A percentile compares a stretch with the other conserved stretches of the same genome.
Conservation (phyloP, 139 green algal genomes). For the Tetradesmus lagerheimii region DNA sequence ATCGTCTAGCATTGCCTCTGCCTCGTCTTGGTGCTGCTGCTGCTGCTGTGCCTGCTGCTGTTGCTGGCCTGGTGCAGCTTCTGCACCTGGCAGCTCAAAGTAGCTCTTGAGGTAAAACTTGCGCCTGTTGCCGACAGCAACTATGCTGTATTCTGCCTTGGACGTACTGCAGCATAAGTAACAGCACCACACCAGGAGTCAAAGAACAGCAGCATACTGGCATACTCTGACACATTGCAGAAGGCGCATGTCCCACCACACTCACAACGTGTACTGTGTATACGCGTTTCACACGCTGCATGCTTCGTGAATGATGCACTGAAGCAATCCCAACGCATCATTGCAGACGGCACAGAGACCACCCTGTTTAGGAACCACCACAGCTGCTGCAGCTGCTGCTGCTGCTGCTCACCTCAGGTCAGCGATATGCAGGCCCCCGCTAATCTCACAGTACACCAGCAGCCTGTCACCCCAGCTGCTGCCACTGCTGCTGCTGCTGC, state of each 20-base stretch:
- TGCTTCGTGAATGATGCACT: too few relatives aligned
- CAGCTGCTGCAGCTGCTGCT: too few relatives aligned
- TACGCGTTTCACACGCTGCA: too few relatives aligned
- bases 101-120: constrained; percentile 23
- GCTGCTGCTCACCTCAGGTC: constrained; percentile 21
- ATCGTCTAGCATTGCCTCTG: constrained; percentile 20
- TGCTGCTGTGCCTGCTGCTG: constrained; percentile 7
- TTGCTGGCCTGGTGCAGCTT: not conserved
- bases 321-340: not conserved
- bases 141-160: not conserved
- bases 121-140: not conserved
- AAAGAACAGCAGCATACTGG: not conserved
- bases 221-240: not conserved
- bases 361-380: too few relatives aligned
- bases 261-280: too few relatives aligned
- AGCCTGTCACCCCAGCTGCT: not conserved
- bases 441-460: constrained; percentile 16
- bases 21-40: not conserved
- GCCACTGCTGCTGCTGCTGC: not conserved
- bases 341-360: too few relatives aligned
- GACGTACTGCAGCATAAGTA: not conserved
- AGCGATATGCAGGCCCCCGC: constrained; percentile 14
- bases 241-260: too few relatives aligned
- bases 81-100: constrained; percentile 8
- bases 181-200: not conserved